Evolutionary conservation across 176 grass and related monocot genomes (phyloP).

Genomic region (Triticum urartu): DNA sequence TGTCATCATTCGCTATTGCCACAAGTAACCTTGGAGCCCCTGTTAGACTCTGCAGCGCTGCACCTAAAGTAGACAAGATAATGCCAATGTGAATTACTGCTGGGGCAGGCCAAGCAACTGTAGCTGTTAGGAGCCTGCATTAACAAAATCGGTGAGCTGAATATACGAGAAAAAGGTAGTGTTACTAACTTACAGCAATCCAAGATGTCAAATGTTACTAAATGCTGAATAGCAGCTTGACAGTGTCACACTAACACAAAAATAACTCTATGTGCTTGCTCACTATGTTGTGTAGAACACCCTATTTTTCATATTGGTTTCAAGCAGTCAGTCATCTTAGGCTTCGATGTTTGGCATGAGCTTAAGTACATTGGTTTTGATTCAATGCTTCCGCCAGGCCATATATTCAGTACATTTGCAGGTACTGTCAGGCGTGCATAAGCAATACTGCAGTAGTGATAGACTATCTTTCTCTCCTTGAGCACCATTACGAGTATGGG

Average conservation of each 20-base stretch:
- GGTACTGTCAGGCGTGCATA: background rate
- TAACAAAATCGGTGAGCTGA: slow-evolving; percentile 1
- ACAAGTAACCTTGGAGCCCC: slow-evolving; percentile 91
- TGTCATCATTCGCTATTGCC: slow-evolving; percentile 95
- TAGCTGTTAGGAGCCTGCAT: slow-evolving; percentile 86
- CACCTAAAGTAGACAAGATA: slow-evolving; percentile 87
- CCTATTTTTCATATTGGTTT: background rate
- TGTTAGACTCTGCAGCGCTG: slow-evolving; percentile 85
- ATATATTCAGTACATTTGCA: background rate
- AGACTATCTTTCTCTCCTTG: background rate
- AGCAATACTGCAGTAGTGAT: background rate
- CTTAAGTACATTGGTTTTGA: background rate
- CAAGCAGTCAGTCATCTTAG: background rate
- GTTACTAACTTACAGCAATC: background rate
- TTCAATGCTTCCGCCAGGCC: background rate
- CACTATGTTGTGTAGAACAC: background rate
- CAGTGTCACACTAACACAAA: background rate
- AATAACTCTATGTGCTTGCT: background rate
- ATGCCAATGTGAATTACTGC: slow-evolving; percentile 85
- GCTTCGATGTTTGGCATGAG: background rate
- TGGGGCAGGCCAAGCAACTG: slow-evolving; percentile 85
- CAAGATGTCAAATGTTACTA: background rate
- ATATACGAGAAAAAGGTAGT: background rate
- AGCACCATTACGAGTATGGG: background rate
- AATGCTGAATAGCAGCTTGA: background rate